Conservation (phyloP, 345 rosid genomes). For the Eucalyptus curtisii region DNA sequence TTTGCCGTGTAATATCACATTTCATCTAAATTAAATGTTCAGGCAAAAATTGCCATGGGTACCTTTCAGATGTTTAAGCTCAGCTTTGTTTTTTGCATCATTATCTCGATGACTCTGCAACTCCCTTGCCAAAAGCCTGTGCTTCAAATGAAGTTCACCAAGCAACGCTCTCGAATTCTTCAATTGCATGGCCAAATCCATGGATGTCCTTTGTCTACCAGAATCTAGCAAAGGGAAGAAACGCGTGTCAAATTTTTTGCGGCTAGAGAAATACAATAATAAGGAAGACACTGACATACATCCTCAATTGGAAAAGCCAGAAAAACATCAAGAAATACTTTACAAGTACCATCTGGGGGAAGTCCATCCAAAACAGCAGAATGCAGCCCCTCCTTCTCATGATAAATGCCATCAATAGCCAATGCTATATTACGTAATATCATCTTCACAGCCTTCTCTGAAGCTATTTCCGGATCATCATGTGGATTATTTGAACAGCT, state of each 20-base stretch:
- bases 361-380: slow-evolving; percentile 32
- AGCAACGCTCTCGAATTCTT: slow-evolving; percentile 49
- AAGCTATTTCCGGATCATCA: slow-evolving; percentile 19
- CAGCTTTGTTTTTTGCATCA: slow-evolving; percentile 61
- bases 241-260: neutral
- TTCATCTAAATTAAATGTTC: neutral
- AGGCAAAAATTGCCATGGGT: neutral
- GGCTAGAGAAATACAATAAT: neutral
- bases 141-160: slow-evolving; percentile 63
- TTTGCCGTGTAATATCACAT: neutral
- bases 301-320: neutral
- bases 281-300: neutral
- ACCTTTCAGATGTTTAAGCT: slow-evolving; percentile 65
- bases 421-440: slow-evolving; percentile 38
- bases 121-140: slow-evolving; percentile 45
- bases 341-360: slow-evolving; percentile 32
- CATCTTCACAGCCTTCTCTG: slow-evolving; percentile 18
- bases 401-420: slow-evolving; percentile 45
- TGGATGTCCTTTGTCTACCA: slow-evolving; percentile 24
- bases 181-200: slow-evolving; percentile 42
- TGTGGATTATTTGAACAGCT: slow-evolving; percentile 30
- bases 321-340: neutral
- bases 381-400: slow-evolving; percentile 48
- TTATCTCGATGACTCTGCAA: slow-evolving; percentile 46
- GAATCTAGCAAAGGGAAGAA: slow-evolving; percentile 34